Conservation (phyloP, 306 rosid species). For the Rosa lucieae region DNA sequence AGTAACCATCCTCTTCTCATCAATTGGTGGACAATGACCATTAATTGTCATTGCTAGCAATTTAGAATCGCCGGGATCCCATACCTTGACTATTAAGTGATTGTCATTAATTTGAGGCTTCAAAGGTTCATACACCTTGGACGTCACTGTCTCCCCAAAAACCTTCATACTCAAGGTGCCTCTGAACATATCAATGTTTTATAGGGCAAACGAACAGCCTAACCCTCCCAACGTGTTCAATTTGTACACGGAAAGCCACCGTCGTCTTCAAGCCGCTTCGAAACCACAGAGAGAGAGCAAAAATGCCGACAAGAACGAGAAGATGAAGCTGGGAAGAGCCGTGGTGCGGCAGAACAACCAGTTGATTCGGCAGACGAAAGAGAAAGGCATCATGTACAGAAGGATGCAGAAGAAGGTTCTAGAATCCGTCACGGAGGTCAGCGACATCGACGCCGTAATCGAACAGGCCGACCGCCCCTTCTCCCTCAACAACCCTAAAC, state of each 20-base stretch:
- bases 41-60: no score
- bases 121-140: no score
- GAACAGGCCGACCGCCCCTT: conserved; percentile 59
- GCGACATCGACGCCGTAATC: conserved; percentile 83
- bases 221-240: conserved; percentile 5
- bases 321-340: conserved; percentile 72
- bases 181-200: no score
- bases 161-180: no score
- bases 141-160: no score
- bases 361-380: conserved; percentile 73
- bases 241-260: not conserved
- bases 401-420: conserved; percentile 72
- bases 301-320: conserved; percentile 71
- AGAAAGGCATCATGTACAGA: conserved; percentile 58
- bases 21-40: no score
- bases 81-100: no score
- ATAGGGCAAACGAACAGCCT: not conserved
- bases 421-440: conserved; percentile 87
- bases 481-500: conserved; percentile 37
- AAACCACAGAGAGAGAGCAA: not conserved
- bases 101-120: no score
- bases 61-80: no score
- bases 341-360: conserved; percentile 90
- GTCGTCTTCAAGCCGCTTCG: not conserved
- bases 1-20: no score